Evolutionary conservation across 2,329 filamentous ascomycete species (phyloP).

Genomic region (Beauveria pseudobassiana): DNA sequence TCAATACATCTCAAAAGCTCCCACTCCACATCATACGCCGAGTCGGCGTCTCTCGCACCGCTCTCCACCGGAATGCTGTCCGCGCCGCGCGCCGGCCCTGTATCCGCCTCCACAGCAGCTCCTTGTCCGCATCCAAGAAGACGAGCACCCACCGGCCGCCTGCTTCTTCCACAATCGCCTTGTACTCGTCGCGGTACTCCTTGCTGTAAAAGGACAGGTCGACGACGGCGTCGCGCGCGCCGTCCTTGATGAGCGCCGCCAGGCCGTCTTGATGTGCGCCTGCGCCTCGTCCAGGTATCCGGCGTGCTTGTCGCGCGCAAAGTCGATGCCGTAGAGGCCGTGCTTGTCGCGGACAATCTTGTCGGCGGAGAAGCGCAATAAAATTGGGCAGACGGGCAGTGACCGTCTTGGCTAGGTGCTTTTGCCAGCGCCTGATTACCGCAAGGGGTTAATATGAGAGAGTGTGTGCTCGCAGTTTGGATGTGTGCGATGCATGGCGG

Average conservation of each 20-base stretch:
- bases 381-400: constrained; percentile 1
- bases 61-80: neutral
- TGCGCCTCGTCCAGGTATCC: constrained; percentile 6
- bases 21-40: constrained; percentile 6
- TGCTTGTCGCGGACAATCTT: neutral
- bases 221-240: constrained; percentile 20
- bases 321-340: constrained; percentile 11
- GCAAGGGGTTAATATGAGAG: neutral
- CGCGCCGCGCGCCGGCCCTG: constrained; percentile 17
- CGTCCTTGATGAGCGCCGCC: constrained; percentile 12
- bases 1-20: constrained; percentile 11
- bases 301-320: constrained; percentile 2
- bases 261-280: constrained; percentile 10
- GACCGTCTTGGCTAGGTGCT: constrained; percentile 10
- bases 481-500: too few relatives aligned
- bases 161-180: constrained; percentile 17
- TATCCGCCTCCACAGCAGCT: constrained; percentile 24
- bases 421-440: constrained; percentile 5
- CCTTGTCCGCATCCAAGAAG: constrained; percentile 19
- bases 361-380: constrained; percentile 7
- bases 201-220: constrained; percentile 26
- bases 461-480: too few relatives aligned
- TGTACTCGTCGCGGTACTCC: constrained; percentile 24
- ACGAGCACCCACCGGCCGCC: constrained; percentile 25
- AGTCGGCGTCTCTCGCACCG: constrained; percentile 5